Conservation (phyloP, 164 flowering plant species). For the Protea cynaroides region DNA sequence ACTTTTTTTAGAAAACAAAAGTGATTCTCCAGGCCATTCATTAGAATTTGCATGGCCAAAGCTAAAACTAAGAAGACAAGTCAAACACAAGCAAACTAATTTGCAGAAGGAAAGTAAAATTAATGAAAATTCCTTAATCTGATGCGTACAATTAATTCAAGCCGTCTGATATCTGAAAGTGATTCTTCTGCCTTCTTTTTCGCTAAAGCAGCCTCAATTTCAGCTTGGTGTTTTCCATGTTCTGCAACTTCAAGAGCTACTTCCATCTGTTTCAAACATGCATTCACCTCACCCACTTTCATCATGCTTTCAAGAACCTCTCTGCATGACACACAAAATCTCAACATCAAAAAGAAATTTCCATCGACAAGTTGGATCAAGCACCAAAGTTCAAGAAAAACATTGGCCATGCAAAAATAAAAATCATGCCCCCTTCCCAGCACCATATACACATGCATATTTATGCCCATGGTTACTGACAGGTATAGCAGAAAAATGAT, state of each 20-base stretch:
- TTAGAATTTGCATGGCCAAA: too few relatives aligned
- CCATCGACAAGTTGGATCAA: not conserved
- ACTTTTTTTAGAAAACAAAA: too few relatives aligned
- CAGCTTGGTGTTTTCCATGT: constrained; percentile 52
- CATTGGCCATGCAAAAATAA: too few relatives aligned
- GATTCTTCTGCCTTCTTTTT: constrained; percentile 54
- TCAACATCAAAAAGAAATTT: not conserved
- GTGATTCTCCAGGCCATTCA: too few relatives aligned
- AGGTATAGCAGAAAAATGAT: too few relatives aligned
- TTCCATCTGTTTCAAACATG: constrained; percentile 62
- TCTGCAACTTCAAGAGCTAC: constrained; percentile 67
- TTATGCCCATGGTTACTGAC: too few relatives aligned
- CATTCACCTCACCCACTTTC: constrained; percentile 68
- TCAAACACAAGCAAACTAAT: not conserved
- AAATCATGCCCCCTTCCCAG: too few relatives aligned
- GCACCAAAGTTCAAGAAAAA: not conserved
- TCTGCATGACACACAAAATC: constrained; percentile 32
- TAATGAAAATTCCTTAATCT: not conserved
- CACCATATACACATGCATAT: too few relatives aligned
- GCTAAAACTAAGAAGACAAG: too few relatives aligned
- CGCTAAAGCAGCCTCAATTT: constrained; percentile 55
- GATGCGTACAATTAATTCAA: constrained; percentile 54
- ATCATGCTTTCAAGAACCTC: constrained; percentile 67
- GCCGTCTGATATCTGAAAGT: constrained; percentile 48
- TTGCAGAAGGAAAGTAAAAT: not conserved